phyloP scores from a whole-genome alignment of 1,284 basidiomycete genomes.

The Tilletia setariae region DNA sequence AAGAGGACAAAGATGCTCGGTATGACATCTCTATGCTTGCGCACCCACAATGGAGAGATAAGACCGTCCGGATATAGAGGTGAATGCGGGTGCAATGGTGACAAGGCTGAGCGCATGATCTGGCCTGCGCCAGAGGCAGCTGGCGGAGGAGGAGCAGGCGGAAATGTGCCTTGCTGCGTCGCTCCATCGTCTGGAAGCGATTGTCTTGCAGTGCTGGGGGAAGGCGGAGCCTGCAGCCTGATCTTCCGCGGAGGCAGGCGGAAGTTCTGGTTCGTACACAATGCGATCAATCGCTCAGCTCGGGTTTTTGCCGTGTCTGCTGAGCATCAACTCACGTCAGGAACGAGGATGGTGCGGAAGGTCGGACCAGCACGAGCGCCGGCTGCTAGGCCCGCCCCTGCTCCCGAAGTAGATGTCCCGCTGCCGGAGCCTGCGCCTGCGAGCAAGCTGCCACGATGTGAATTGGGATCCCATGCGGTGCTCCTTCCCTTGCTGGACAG shows the following conservation, averaged over 20 bases:
- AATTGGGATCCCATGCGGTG: conserved; percentile 11
- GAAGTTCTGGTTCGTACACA: conserved; percentile 58
- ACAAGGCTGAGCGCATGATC: conserved; percentile 73
- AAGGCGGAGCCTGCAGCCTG: background rate
- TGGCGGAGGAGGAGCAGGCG: conserved; percentile 27
- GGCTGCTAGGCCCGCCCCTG: background rate
- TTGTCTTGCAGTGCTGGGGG: conserved; percentile 7
- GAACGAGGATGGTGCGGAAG: conserved; percentile 13
- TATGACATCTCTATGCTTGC: conserved; percentile 85
- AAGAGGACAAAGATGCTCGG: conserved; percentile 91
- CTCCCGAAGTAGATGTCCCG: background rate
- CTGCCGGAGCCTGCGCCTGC: background rate
- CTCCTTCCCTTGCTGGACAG: background rate
- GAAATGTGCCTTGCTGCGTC: background rate
- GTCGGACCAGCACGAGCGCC: background rate
- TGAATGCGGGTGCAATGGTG: conserved; percentile 78
- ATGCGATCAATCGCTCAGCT: conserved; percentile 19
- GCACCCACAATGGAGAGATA: conserved; percentile 93
- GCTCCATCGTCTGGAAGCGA: background rate
- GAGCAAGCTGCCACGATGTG: background rate
- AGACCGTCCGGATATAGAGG: conserved; percentile 90
- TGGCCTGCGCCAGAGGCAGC: conserved; percentile 26
- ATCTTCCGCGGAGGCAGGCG: conserved; percentile 80
- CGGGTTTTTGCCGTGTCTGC: background rate
- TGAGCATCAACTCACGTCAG: background rate